Evolutionary conservation across 2,329 filamentous ascomycete species (phyloP).

Genomic region (Alternaria gaisen): DNA sequence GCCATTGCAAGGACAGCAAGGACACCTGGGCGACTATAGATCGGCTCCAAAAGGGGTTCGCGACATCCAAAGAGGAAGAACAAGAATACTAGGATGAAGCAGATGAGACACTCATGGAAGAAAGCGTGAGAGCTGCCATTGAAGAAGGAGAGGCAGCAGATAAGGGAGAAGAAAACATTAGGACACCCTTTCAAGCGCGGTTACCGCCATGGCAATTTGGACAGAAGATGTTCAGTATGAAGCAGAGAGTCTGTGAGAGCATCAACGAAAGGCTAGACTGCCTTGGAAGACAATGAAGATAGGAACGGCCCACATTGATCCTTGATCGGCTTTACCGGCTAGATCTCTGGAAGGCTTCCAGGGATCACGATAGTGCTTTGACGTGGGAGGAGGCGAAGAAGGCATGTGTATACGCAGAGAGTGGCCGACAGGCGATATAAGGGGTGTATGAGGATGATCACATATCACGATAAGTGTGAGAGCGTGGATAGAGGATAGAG

Average conservation of each 20-base stretch:
- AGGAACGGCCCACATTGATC: too few species aligned
- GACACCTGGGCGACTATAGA: not conserved
- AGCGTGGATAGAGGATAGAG: too few species aligned
- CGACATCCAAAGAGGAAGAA: not conserved
- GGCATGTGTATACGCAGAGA: not conserved
- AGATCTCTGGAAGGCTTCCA: too few species aligned
- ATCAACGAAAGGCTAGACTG: too few species aligned
- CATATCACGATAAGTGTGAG: too few species aligned
- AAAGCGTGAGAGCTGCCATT: too few species aligned
- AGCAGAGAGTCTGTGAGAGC: too few species aligned
- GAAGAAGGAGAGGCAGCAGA: too few species aligned
- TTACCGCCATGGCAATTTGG: not conserved
- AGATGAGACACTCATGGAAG: not conserved
- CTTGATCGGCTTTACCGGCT: too few species aligned
- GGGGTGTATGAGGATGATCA: not conserved
- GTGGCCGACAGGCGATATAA: not conserved
- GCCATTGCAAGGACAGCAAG: conserved; percentile 8
- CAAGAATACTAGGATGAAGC: not conserved
- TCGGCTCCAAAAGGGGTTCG: not conserved
- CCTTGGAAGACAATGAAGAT: too few species aligned
- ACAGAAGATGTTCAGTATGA: not conserved
- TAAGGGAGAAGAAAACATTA: too few species aligned
- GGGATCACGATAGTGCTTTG: too few species aligned
- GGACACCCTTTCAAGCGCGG: not conserved
- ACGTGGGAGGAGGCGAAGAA: not conserved